Conservation (phyloP, 306 rosid species). For the Cucurbita ficifolia region DNA sequence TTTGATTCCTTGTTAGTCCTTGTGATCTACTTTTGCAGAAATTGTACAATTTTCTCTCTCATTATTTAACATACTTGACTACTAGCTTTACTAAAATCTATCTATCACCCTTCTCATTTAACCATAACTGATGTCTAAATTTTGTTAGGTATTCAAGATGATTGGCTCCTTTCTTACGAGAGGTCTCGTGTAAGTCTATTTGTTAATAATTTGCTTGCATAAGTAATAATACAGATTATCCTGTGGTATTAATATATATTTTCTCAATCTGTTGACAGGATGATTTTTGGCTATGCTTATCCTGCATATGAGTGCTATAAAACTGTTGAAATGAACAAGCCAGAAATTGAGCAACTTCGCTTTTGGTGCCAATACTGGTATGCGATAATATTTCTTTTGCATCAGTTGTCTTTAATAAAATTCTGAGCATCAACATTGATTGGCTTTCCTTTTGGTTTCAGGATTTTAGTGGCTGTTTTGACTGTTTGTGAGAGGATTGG, state of each 20-base stretch:
- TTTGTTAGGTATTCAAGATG: conserved; percentile 58
- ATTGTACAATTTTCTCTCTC: neutral
- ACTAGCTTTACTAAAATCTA: neutral
- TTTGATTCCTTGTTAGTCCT: neutral
- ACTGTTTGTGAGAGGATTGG: conserved; percentile 70
- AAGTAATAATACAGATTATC: neutral
- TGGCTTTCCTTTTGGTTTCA: conserved; percentile 15
- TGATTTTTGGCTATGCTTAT: conserved; percentile 81
- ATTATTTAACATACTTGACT: neutral
- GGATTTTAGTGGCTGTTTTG: conserved; percentile 88
- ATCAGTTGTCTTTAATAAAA: neutral
- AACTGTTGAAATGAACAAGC: conserved; percentile 65
- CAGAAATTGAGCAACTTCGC: conserved; percentile 76
- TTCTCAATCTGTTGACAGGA: conserved; percentile 26
- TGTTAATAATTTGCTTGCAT: neutral
- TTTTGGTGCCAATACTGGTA: conserved; percentile 98
- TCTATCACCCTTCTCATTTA: conserved; percentile 1
- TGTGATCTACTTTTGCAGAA: neutral
- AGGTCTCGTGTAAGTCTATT: conserved; percentile 62
- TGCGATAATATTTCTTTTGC: neutral
- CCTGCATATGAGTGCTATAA: conserved; percentile 92
- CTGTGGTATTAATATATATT: neutral
- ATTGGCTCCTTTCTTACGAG: conserved; percentile 85
- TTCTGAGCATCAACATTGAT: neutral
- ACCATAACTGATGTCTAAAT: conserved; percentile 10